A percentile compares a stretch with the other conserved stretches of the same genome.
phyloP scores from a whole-genome alignment of 257 asterid species.

The Solanum sparsipilum region DNA sequence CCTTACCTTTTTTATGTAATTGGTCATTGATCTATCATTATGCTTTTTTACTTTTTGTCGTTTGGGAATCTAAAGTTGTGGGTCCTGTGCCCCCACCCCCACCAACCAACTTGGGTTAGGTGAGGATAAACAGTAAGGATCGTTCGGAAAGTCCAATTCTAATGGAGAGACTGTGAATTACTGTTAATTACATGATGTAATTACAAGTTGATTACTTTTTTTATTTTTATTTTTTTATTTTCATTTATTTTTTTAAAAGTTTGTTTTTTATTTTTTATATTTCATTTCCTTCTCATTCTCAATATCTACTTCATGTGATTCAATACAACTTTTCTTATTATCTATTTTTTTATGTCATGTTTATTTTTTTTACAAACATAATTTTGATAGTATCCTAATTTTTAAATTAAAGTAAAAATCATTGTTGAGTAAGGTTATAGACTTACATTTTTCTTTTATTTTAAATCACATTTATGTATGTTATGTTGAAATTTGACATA shows the following conservation, averaged over 20 bases:
- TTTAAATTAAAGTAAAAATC: too few species aligned
- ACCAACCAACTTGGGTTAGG: neutral
- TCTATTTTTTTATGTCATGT: neutral
- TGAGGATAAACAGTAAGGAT: neutral
- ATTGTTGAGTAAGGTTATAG: neutral
- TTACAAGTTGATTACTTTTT: too few species aligned
- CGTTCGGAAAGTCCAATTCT: too few species aligned
- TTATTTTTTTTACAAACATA: neutral
- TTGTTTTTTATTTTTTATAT: too few species aligned
- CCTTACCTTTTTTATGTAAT: neutral
- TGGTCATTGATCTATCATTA: neutral
- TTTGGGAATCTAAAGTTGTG: neutral
- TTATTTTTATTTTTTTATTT: too few species aligned
- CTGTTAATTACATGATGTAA: too few species aligned
- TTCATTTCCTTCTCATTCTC: too few species aligned
- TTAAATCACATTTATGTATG: neutral
- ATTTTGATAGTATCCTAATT: neutral
- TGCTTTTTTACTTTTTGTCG: neutral
- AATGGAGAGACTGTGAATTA: accelerated
- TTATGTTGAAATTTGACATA: neutral
- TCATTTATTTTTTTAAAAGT: too few species aligned
- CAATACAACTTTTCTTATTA: too few species aligned
- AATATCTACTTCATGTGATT: neutral
- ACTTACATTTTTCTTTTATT: too few species aligned
- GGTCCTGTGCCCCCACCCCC: neutral